phyloP scores from a whole-genome alignment of 768 basidiomycete genomes.

The Gymnopilus junonius region DNA sequence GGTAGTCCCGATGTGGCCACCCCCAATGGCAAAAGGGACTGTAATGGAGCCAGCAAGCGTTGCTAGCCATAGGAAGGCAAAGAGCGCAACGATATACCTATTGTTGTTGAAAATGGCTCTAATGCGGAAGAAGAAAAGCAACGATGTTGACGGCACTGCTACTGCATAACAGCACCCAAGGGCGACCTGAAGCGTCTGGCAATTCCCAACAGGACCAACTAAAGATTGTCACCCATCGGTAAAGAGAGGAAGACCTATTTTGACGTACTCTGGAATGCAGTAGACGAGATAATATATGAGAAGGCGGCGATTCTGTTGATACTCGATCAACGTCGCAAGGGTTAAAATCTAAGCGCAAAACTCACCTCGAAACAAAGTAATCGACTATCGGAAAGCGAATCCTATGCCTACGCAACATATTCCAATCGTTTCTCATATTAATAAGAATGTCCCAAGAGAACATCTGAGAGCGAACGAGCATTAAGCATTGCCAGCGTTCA shows the following conservation, averaged over 20 bases:
- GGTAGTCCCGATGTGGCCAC: slow-evolving; percentile 35
- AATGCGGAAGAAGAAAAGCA: slow-evolving; percentile 43
- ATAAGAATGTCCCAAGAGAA: slow-evolving; percentile 22
- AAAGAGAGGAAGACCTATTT: neutral
- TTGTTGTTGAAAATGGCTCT: slow-evolving; percentile 36
- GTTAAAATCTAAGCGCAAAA: no score
- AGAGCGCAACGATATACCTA: slow-evolving; percentile 19
- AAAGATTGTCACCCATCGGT: neutral
- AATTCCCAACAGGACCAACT: slow-evolving; percentile 15
- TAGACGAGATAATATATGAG: slow-evolving; percentile 7
- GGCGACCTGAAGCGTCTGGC: slow-evolving; percentile 4
- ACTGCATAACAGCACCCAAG: slow-evolving; percentile 10
- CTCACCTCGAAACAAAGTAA: slow-evolving; percentile 25
- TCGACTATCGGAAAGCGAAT: slow-evolving; percentile 16
- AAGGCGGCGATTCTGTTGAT: slow-evolving; percentile 10
- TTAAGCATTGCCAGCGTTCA: neutral
- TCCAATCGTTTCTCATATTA: slow-evolving; percentile 22
- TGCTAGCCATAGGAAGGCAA: slow-evolving; percentile 37
- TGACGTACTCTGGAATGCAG: slow-evolving; percentile 11
- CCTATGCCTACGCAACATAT: slow-evolving; percentile 15
- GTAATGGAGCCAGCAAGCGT: slow-evolving; percentile 28
- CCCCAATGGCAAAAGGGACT: slow-evolving; percentile 28
- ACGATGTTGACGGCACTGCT: slow-evolving; percentile 28
- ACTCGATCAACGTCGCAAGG: neutral
- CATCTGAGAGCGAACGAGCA: neutral